A percentile compares a stretch with the other conserved stretches of the same genome.
Evolutionary conservation across 371 early-diverging fungal genomes (phyloP).

Genomic region (Lichtheimia hyalospora): DNA sequence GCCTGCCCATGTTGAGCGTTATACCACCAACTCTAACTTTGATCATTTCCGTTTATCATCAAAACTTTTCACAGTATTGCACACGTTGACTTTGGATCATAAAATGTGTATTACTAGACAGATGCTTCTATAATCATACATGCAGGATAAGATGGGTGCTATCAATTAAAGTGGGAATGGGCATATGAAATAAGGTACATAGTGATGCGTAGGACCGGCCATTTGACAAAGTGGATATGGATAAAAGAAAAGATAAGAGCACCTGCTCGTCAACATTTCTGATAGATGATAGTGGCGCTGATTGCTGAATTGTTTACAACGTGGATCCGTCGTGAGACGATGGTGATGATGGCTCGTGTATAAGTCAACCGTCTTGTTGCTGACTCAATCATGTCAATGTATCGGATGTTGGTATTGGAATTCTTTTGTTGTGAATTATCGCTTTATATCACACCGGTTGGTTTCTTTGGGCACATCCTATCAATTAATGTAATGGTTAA

Average conservation of each 20-base stretch:
- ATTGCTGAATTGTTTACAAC: background rate
- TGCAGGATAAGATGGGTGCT: no score
- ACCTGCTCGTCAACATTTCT: conserved; percentile 7
- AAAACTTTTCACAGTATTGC: no score
- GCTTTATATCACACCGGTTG: conserved; percentile 2
- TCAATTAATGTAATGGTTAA: background rate
- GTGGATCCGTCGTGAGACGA: background rate
- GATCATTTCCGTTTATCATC: no score
- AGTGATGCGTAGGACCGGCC: no score
- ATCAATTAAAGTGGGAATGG: no score
- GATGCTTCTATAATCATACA: no score
- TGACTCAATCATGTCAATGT: background rate
- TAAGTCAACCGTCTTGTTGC: background rate
- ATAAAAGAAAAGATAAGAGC: background rate
- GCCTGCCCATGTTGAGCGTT: no score
- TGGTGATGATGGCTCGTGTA: background rate
- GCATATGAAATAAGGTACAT: no score
- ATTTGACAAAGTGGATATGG: no score
- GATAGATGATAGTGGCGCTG: background rate
- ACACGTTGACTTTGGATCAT: no score
- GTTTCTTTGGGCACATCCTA: conserved; percentile 52
- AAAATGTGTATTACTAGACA: no score
- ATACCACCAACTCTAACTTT: no score
- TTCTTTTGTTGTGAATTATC: background rate
- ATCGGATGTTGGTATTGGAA: background rate